These are phyloP conservation scores for Trichoderma orchidacearum DNA, from an alignment of 495 filamentous ascomycete genomes.

Conservation along the genomic window DNA sequence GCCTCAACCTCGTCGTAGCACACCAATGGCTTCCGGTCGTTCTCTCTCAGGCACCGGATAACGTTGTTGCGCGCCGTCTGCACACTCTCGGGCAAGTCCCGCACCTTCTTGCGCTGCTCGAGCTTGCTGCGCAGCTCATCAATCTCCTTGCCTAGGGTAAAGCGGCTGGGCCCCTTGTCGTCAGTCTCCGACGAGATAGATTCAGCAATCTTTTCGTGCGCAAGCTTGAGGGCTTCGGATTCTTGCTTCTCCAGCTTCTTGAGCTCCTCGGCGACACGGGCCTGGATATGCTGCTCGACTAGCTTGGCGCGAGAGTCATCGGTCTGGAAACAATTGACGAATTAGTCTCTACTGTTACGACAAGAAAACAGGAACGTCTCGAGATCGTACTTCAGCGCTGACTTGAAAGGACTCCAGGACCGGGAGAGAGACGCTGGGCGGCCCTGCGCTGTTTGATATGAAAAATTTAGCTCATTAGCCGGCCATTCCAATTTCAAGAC, in stretches of 20 bases:
- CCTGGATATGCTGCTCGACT: slow-evolving; percentile 78
- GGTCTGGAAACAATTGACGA: slow-evolving; percentile 37
- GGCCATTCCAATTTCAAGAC: background rate
- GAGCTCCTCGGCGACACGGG: slow-evolving; percentile 76
- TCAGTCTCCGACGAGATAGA: background rate
- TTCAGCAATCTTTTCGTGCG: slow-evolving; percentile 45
- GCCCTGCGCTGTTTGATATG: slow-evolving; percentile 47
- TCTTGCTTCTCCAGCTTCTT: slow-evolving; percentile 51
- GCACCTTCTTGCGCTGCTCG: slow-evolving; percentile 58
- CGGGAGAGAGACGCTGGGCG: slow-evolving; percentile 75
- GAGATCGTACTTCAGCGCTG: slow-evolving; percentile 61
- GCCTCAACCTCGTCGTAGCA: slow-evolving; percentile 90
- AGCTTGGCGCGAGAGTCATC: slow-evolving; percentile 72
- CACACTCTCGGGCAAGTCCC: slow-evolving; percentile 44
- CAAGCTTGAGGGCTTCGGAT: slow-evolving; percentile 41
- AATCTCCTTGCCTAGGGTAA: slow-evolving; percentile 46
- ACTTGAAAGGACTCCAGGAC: slow-evolving; percentile 70
- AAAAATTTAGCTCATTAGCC: background rate
- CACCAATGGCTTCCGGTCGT: slow-evolving; percentile 83
- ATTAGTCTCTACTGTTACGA: background rate
- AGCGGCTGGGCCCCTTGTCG: slow-evolving; percentile 10
- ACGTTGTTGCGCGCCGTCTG: slow-evolving; percentile 64
- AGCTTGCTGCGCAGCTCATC: slow-evolving; percentile 61
- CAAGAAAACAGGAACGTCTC: background rate
- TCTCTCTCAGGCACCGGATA: slow-evolving; percentile 65